phyloP scores from a whole-genome alignment of 1,139 yeast genomes.

The Debaryomyces fabryi region DNA sequence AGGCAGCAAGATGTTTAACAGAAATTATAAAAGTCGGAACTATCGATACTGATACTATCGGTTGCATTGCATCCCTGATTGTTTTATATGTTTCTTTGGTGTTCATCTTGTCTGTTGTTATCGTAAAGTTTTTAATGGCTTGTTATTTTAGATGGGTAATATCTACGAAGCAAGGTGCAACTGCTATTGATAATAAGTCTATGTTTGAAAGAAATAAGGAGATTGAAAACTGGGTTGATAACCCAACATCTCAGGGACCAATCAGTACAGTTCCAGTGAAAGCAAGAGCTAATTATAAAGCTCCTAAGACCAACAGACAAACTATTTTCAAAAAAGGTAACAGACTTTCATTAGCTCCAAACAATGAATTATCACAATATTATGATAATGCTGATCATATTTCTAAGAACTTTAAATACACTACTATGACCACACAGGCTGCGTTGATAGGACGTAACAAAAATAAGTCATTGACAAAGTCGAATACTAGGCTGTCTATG shows the following conservation, averaged over 20 bases:
- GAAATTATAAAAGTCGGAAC: constrained; percentile 89
- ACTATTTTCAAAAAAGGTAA: constrained; percentile 44
- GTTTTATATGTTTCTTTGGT: constrained; percentile 80
- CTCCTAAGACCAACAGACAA: constrained; percentile 46
- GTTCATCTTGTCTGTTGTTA: constrained; percentile 79
- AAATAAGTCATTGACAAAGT: constrained; percentile 17
- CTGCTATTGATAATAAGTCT: constrained; percentile 51
- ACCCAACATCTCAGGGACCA: constrained; percentile 42
- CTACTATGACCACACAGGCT: constrained; percentile 62
- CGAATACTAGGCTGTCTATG: constrained; percentile 25
- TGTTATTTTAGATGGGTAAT: constrained; percentile 87
- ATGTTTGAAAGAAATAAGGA: constrained; percentile 56
- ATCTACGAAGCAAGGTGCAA: constrained; percentile 80
- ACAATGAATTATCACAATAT: constrained; percentile 42
- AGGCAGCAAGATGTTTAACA: constrained; percentile 78
- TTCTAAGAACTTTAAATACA: constrained; percentile 49
- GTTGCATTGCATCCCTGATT: constrained; percentile 91
- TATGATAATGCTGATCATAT: constrained; percentile 38
- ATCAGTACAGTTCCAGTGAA: constrained; percentile 54
- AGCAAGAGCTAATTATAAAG: constrained; percentile 53
- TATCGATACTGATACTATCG: constrained; percentile 86
- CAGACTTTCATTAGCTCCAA: constrained; percentile 44
- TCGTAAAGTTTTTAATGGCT: constrained; percentile 78
- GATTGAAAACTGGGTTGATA: constrained; percentile 79
- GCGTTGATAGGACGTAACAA: constrained; percentile 36